Evolutionary conservation across 805 yeast genomes (phyloP).

Genomic region (Schwanniomyces pseudopolymorphus): DNA sequence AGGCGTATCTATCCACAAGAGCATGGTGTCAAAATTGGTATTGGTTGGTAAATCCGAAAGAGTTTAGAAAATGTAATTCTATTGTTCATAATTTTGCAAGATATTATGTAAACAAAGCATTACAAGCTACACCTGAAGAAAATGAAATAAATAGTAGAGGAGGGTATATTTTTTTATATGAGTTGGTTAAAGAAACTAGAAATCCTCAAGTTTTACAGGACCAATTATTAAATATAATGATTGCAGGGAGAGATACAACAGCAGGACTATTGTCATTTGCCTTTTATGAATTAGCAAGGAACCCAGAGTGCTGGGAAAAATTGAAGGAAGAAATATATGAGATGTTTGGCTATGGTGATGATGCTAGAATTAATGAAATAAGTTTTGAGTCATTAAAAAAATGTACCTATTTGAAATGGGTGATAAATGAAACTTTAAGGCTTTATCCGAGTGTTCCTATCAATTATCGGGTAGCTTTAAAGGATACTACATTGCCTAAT

Average conservation of each 20-base stretch:
- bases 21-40: conserved; percentile 29
- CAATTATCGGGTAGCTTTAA: conserved; percentile 30
- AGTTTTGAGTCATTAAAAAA: conserved; percentile 33
- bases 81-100: conserved; percentile 32
- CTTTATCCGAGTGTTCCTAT: conserved; percentile 35
- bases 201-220: conserved; percentile 35
- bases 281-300: conserved; percentile 30
- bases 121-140: conserved; percentile 26
- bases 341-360: conserved; percentile 23
- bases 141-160: conserved; percentile 25
- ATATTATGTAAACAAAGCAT: conserved; percentile 30
- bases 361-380: conserved; percentile 19
- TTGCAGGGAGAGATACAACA: conserved; percentile 40
- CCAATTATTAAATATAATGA: conserved; percentile 37
- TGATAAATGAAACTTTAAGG: conserved; percentile 32
- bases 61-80: conserved; percentile 33
- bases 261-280: conserved; percentile 30
- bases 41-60: conserved; percentile 23
- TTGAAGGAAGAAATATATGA: conserved; percentile 25
- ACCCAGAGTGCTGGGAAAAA: conserved; percentile 27
- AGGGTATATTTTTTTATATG: conserved; percentile 38
- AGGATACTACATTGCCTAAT: conserved; percentile 31
- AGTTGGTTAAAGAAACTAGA: conserved; percentile 36
- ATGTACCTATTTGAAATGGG: conserved; percentile 30
- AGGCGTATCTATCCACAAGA: conserved; percentile 29